phyloP scores from a whole-genome alignment of 495 filamentous ascomycete genomes.

The Margaritispora aquatica region DNA sequence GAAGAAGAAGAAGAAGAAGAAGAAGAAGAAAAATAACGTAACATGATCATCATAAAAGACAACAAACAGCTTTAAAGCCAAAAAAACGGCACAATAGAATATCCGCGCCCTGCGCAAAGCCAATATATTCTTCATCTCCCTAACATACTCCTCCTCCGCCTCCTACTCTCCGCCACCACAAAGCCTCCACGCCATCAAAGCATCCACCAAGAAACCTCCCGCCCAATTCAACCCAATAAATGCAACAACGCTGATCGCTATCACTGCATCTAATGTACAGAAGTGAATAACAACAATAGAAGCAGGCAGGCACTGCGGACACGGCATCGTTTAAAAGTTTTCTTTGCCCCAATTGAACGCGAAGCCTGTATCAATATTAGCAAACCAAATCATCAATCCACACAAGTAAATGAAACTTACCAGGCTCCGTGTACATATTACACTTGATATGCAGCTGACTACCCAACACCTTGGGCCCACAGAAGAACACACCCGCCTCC shows the following conservation, averaged over 20 bases:
- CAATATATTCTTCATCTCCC: neutral
- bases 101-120: neutral
- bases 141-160: too few species aligned
- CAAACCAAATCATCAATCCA: conserved; percentile 2
- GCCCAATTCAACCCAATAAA: neutral
- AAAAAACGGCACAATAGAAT: too few species aligned
- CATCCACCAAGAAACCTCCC: neutral
- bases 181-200: neutral
- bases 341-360: conserved; percentile 60
- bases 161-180: too few species aligned
- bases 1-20: too few species aligned
- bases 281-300: neutral
- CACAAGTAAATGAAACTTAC: conserved; percentile 25
- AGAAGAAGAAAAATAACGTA: too few species aligned
- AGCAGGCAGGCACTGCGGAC: too few species aligned
- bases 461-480: conserved; percentile 66
- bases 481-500: conserved; percentile 79
- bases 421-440: conserved; percentile 72
- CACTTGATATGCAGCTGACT: conserved; percentile 66
- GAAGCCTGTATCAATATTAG: conserved; percentile 24
- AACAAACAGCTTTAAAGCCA: neutral
- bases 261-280: neutral
- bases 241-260: neutral
- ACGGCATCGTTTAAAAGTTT: conserved; percentile 50
- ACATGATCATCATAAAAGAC: neutral